Evolutionary conservation across 208 protist species (phyloP).

Genomic region (Angomonas deanei): DNA sequence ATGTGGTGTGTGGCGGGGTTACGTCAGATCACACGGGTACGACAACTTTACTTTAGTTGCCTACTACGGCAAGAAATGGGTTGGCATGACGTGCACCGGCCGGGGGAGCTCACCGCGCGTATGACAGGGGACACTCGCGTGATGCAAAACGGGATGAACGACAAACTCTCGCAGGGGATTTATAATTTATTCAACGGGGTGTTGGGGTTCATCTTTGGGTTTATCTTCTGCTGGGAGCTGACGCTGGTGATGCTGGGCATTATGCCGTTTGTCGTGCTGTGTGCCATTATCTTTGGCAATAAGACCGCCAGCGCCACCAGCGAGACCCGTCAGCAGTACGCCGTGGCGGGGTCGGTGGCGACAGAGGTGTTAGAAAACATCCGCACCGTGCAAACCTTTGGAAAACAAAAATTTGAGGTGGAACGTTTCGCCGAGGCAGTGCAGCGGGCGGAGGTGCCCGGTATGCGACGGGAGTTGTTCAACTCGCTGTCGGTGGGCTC

Average conservation of each 20-base stretch:
- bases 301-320: slow-evolving; percentile 38
- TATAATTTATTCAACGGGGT: slow-evolving; percentile 56
- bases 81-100: slow-evolving; percentile 75
- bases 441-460: slow-evolving; percentile 20
- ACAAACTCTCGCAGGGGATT: slow-evolving; percentile 68
- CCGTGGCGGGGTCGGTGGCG: slow-evolving; percentile 72
- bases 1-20: slow-evolving; percentile 47
- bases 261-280: slow-evolving; percentile 54
- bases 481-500: slow-evolving; percentile 23
- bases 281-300: slow-evolving; percentile 48
- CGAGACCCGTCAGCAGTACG: slow-evolving; percentile 61
- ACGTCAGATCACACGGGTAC: slow-evolving; percentile 54
- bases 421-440: slow-evolving; percentile 56
- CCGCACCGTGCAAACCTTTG: slow-evolving; percentile 78
- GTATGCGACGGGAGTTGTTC: slow-evolving; percentile 63
- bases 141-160: slow-evolving; percentile 84
- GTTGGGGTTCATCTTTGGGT: slow-evolving; percentile 76
- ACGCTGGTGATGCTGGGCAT: slow-evolving; percentile 72
- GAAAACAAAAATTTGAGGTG: slow-evolving; percentile 39
- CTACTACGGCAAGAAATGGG: slow-evolving; percentile 84
- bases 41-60: slow-evolving; percentile 39
- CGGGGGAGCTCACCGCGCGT: slow-evolving; percentile 64
- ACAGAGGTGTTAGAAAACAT: slow-evolving; percentile 83
- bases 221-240: slow-evolving; percentile 71
- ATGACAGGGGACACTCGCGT: slow-evolving; percentile 73